Percentiles rank a stretch among this genome's conserved stretches.
phyloP scores from a whole-genome alignment of 2,329 filamentous ascomycete genomes.

The Pseudogymnoascus sp. region DNA sequence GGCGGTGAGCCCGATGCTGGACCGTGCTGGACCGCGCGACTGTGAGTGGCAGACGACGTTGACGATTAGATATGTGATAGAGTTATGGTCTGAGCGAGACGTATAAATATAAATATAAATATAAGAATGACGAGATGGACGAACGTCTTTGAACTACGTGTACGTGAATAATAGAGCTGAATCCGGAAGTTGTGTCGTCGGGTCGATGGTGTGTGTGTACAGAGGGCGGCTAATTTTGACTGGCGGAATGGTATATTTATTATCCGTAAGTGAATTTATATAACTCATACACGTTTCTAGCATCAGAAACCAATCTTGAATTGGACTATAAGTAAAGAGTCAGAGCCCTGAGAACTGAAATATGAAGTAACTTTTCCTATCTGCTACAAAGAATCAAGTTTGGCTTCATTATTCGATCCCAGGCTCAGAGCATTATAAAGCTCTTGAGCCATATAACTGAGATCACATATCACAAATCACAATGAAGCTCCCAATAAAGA shows the following conservation, averaged over 20 bases:
- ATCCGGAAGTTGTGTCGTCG: background rate
- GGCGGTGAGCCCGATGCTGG: slow-evolving; percentile 3
- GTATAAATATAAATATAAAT: background rate
- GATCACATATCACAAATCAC: background rate
- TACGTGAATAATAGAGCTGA: background rate
- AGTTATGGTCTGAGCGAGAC: background rate
- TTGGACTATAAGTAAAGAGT: background rate
- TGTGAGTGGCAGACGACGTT: background rate
- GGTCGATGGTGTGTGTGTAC: background rate
- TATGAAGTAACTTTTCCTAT: background rate
- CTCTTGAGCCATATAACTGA: background rate
- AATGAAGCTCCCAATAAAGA: background rate
- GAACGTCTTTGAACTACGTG: background rate
- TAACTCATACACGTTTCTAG: background rate
- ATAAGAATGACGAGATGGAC: background rate
- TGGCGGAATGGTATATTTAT: background rate
- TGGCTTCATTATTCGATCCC: background rate
- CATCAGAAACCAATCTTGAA: background rate
- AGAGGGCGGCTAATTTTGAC: background rate
- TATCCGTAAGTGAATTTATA: background rate
- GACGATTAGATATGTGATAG: slow-evolving; percentile 5
- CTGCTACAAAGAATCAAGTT: background rate
- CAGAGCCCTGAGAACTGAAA: background rate
- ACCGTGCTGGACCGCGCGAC: background rate
- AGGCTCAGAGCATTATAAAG: background rate